These are phyloP conservation scores for Tripterygium wilfordii DNA, from an alignment of 177 flowering plant genomes.

Conservation along the genomic window DNA sequence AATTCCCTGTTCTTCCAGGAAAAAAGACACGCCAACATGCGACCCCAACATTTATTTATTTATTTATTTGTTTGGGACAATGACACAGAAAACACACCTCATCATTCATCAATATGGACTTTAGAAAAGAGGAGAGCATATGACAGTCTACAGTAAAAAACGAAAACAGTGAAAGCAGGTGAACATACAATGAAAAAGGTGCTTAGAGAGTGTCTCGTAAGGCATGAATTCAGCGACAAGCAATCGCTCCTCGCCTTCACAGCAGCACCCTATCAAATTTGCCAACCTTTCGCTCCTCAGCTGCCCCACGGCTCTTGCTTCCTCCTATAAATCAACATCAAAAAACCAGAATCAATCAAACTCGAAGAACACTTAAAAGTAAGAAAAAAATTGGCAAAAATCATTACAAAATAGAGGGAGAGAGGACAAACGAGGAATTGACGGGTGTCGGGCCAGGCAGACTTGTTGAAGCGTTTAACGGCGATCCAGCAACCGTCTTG, in stretches of 20 bases:
- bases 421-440: constrained; percentile 41
- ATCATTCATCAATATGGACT: neutral
- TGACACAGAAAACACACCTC: too few relatives aligned
- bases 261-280: constrained; percentile 64
- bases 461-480: constrained; percentile 55
- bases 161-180: neutral
- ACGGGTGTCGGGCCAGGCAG: constrained; percentile 71
- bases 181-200: constrained; percentile 56
- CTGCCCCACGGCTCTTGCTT: constrained; percentile 60
- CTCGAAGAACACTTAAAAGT: neutral
- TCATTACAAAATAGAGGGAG: neutral
- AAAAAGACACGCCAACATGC: too few relatives aligned
- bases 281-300: constrained; percentile 54
- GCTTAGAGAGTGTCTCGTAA: constrained; percentile 62
- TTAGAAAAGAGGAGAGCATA: neutral
- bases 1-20: too few relatives aligned
- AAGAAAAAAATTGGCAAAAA: neutral
- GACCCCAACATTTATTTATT: too few relatives aligned
- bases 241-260: constrained; percentile 64
- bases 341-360: neutral
- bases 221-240: constrained; percentile 75
- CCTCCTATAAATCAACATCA: constrained; percentile 35
- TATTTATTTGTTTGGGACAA: too few relatives aligned
- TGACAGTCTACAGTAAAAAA: neutral
- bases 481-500: constrained; percentile 45